phyloP scores from a whole-genome alignment of 306 rosid species.

The Sindora glabra region DNA sequence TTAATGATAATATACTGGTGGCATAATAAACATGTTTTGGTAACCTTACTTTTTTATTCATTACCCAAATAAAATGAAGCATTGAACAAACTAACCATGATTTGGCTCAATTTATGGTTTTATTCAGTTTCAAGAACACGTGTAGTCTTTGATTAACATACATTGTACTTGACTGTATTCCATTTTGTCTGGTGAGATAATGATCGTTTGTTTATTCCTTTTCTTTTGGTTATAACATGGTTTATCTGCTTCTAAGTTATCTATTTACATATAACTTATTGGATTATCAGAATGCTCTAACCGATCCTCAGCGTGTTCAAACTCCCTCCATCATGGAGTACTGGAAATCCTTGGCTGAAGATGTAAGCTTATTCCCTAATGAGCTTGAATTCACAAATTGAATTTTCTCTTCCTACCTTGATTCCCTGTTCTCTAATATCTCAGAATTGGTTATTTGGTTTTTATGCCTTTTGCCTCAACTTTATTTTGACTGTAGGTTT shows the following conservation, averaged over 20 bases:
- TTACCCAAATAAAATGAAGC: too few relatives aligned
- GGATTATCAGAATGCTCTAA: slow-evolving; percentile 70
- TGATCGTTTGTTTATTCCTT: not conserved
- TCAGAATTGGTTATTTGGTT: slow-evolving; percentile 9
- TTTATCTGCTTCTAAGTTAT: not conserved
- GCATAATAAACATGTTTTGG: too few relatives aligned
- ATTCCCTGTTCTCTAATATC: not conserved
- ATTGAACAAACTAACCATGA: too few relatives aligned
- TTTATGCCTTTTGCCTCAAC: not conserved
- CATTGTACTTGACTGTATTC: not conserved
- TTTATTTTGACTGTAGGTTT: not conserved
- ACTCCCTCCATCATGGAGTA: slow-evolving; percentile 86
- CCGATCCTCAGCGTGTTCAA: slow-evolving; percentile 85
- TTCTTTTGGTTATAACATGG: slow-evolving; percentile 1
- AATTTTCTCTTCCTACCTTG: not conserved
- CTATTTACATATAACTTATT: slow-evolving; percentile 9
- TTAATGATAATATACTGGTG: too few relatives aligned
- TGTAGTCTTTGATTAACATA: too few relatives aligned
- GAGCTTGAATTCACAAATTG: not conserved
- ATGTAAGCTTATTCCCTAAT: slow-evolving; percentile 49
- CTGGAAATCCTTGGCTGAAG: slow-evolving; percentile 96
- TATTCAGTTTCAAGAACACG: too few relatives aligned
- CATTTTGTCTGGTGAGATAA: not conserved
- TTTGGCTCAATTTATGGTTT: too few relatives aligned
- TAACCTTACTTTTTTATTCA: too few relatives aligned